A percentile compares a stretch with the other conserved stretches of the same genome.
Conservation (phyloP, 2,329 filamentous ascomycete genomes). For the Aspergillus aculeatinus region DNA sequence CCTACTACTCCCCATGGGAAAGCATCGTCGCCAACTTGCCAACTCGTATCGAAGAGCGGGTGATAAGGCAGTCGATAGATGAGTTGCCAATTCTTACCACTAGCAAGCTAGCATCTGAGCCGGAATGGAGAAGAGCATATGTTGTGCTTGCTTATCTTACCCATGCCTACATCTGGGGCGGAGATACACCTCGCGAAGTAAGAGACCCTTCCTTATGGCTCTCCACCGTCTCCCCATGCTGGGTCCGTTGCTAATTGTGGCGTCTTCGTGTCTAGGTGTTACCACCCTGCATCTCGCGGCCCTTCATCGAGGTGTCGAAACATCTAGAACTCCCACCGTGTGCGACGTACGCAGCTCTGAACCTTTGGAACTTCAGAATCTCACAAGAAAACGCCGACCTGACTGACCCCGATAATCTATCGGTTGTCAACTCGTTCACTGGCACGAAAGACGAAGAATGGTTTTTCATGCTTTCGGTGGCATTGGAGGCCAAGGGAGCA, state of each 20-base stretch:
- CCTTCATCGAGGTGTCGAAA: slow-evolving; percentile 38
- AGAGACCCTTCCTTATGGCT: not conserved
- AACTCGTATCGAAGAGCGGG: slow-evolving; percentile 70
- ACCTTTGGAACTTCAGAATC: slow-evolving; percentile 41
- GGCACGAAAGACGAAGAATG: slow-evolving; percentile 44
- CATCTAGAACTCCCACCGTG: slow-evolving; percentile 41
- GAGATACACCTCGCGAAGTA: slow-evolving; percentile 67
- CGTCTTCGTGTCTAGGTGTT: slow-evolving; percentile 27
- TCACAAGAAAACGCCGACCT: slow-evolving; percentile 27
- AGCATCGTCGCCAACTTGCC: slow-evolving; percentile 74
- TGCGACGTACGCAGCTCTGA: slow-evolving; percentile 45
- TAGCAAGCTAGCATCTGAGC: slow-evolving; percentile 69
- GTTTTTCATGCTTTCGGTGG: slow-evolving; percentile 55
- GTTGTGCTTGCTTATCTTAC: slow-evolving; percentile 71
- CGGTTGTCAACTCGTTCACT: slow-evolving; percentile 37
- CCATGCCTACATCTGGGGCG: slow-evolving; percentile 84
- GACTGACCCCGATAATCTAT: slow-evolving; percentile 39
- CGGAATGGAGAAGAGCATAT: slow-evolving; percentile 86
- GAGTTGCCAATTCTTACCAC: slow-evolving; percentile 76
- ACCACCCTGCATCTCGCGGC: slow-evolving; percentile 37
- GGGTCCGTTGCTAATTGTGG: not conserved
- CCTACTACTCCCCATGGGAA: slow-evolving; percentile 93
- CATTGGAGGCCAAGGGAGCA: slow-evolving; percentile 53
- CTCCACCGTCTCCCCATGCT: not conserved
- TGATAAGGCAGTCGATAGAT: slow-evolving; percentile 72